Conservation (phyloP, 164 flowering plant species). For the Tetracentron sinense region DNA sequence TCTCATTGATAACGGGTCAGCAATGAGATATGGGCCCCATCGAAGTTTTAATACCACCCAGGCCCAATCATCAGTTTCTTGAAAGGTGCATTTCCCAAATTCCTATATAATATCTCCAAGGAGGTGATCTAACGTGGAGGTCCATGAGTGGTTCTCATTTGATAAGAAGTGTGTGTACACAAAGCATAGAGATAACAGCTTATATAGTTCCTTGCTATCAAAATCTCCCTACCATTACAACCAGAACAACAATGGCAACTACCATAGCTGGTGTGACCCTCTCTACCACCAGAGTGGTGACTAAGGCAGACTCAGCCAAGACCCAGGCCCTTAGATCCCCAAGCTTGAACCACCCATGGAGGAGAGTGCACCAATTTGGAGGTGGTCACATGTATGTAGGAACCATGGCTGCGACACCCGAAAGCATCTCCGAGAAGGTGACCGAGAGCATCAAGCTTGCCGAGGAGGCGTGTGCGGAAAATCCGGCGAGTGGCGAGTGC, state of each 20-base stretch:
- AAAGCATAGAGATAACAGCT: conserved; percentile 4
- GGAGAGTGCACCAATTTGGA: conserved; percentile 1
- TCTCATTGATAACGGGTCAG: no score
- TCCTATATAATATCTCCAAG: conserved; percentile 13
- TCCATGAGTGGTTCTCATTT: conserved; percentile 20
- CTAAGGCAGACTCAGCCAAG: conserved; percentile 33
- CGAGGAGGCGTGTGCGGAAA: conserved; percentile 37
- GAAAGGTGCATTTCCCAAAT: conserved; percentile 1
- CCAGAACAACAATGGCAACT: conserved; percentile 38
- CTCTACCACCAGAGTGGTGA: conserved; percentile 30
- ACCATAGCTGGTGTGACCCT: conserved; percentile 43
- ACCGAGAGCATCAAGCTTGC: conserved; percentile 44
- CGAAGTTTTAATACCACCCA: no score
- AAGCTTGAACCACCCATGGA: conserved; percentile 39
- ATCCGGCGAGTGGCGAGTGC: conserved; percentile 52
- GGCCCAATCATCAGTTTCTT: no score
- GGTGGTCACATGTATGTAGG: conserved; percentile 22
- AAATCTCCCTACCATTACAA: conserved; percentile 1
- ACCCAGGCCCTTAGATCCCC: conserved; percentile 14
- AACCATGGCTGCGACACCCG: conserved; percentile 25
- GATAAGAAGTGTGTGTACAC: conserved; percentile 57
- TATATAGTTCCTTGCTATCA: conserved; percentile 7
- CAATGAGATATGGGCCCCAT: no score
- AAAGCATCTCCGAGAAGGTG: conserved; percentile 33
- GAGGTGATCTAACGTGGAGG: conserved; percentile 25